Conservation (phyloP, 306 rosid species). For the Quillaja saponaria region DNA sequence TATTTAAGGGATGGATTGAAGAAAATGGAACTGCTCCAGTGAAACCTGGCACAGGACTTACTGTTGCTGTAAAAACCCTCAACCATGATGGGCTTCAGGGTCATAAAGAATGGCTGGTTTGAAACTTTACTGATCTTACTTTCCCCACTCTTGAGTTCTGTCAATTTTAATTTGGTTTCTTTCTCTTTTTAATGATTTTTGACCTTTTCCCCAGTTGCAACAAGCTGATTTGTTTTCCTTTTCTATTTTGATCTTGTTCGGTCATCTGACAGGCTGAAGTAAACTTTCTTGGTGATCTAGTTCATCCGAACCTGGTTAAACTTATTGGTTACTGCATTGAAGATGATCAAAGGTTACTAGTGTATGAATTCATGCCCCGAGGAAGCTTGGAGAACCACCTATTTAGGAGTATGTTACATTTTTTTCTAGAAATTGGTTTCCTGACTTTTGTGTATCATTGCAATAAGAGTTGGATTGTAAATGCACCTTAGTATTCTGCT, state of each 20-base stretch:
- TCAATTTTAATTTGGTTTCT: not conserved
- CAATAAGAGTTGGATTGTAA: no score
- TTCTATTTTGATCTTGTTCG: conserved; percentile 22
- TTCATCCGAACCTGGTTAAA: conserved; percentile 84
- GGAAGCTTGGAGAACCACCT: conserved; percentile 98
- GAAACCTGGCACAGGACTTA: conserved; percentile 98
- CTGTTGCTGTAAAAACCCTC: conserved; percentile 95
- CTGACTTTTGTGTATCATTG: no score
- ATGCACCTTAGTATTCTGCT: conserved; percentile 15
- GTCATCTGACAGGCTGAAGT: conserved; percentile 81
- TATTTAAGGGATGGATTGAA: conserved; percentile 98
- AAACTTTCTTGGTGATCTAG: conserved; percentile 86
- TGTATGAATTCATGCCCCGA: conserved; percentile 95
- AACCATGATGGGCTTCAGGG: conserved; percentile 99
- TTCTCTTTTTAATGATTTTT: not conserved
- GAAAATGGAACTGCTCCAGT: conserved; percentile 98
- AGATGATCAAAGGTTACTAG: conserved; percentile 91
- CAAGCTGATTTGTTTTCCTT: conserved; percentile 11
- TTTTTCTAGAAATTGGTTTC: not conserved
- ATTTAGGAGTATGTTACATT: conserved; percentile 74
- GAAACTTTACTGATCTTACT: conserved; percentile 37
- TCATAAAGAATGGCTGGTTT: conserved; percentile 99
- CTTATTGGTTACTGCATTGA: conserved; percentile 96
- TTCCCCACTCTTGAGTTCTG: not conserved
- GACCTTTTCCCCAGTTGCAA: not conserved